A percentile compares a stretch with the other conserved stretches of the same genome.
Evolutionary conservation across 2,329 filamentous ascomycete genomes (phyloP).

Genomic region (Alternaria ethzedia): DNA sequence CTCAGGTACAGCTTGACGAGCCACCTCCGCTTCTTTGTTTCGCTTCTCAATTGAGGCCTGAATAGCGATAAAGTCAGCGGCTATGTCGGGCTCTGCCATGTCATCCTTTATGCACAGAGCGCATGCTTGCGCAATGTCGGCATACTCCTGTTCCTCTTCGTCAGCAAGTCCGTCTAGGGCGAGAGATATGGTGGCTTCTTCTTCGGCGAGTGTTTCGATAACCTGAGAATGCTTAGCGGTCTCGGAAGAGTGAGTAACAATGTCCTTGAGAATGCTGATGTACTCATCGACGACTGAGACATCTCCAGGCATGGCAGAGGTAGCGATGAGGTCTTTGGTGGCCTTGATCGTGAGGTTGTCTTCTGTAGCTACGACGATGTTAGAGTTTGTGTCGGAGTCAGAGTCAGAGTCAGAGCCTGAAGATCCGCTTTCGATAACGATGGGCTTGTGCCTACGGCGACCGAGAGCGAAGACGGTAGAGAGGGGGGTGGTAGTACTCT

Average conservation of each 20-base stretch:
- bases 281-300: neutral
- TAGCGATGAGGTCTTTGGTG: neutral
- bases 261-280: neutral
- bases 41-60: neutral
- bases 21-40: neutral
- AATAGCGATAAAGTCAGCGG: no score
- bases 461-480: neutral
- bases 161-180: neutral
- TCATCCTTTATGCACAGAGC: neutral
- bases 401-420: neutral
- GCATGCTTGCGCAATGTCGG: neutral
- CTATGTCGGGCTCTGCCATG: no score
- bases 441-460: neutral
- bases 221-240: no score
- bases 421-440: neutral
- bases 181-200: neutral
- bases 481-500: neutral
- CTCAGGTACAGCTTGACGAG: neutral
- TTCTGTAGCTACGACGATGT: neutral
- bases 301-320: neutral
- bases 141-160: neutral
- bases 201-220: neutral
- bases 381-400: neutral
- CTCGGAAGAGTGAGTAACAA: neutral
- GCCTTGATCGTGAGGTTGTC: neutral